These are phyloP conservation scores for Aspergillus neotritici DNA, from an alignment of 2,329 filamentous ascomycete genomes.

Conservation along the genomic window DNA sequence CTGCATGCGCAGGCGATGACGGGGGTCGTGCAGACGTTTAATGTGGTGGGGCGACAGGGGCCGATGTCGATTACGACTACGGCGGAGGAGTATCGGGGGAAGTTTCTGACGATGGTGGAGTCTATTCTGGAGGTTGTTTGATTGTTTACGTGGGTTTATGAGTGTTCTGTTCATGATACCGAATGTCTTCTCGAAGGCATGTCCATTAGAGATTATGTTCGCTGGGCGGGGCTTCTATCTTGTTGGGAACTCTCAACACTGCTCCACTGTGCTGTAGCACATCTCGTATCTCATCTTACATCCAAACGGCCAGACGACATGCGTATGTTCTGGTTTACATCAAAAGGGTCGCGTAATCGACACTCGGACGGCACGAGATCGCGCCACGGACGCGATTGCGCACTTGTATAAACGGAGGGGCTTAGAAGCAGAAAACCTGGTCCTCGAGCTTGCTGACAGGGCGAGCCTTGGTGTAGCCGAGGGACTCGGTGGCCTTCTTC, in stretches of 20 bases:
- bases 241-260: neutral
- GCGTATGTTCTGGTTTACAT: too few species aligned
- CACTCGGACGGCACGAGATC: neutral
- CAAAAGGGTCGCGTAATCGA: too few species aligned
- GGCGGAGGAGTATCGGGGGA: slow-evolving; percentile 59
- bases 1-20: slow-evolving; percentile 62
- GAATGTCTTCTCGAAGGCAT: neutral
- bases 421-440: slow-evolving; percentile 93
- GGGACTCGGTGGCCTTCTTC: slow-evolving; percentile 87
- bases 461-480: slow-evolving; percentile 87
- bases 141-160: neutral
- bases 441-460: slow-evolving; percentile 97
- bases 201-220: slow-evolving; percentile 2
- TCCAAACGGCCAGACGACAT: too few species aligned
- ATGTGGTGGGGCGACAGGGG: slow-evolving; percentile 57
- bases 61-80: slow-evolving; percentile 71
- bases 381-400: neutral
- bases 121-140: slow-evolving; percentile 36
- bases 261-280: neutral
- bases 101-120: slow-evolving; percentile 51
- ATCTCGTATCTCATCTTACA: neutral
- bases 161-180: neutral
- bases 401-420: slow-evolving; percentile 2
- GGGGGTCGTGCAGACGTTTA: slow-evolving; percentile 58
- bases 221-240: neutral